Evolutionary conservation across 2,329 filamentous ascomycete genomes (phyloP).

Genomic region (Pestalotiopsis sp.): DNA sequence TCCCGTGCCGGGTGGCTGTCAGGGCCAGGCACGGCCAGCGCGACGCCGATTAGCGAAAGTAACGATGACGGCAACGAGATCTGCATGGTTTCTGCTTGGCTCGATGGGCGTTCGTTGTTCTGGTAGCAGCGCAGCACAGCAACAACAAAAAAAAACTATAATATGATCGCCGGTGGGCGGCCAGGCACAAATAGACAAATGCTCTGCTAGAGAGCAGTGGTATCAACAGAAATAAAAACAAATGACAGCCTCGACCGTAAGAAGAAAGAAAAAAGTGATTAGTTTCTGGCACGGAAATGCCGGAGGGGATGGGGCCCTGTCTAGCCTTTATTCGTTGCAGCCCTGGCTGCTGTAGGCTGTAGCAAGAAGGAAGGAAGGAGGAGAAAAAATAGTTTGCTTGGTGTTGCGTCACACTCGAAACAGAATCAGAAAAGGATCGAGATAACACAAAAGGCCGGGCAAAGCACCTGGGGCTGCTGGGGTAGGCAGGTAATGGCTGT

Average conservation of each 20-base stretch:
- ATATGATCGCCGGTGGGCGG: background rate
- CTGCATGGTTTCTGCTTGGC: constrained; percentile 17
- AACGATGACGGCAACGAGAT: constrained; percentile 22
- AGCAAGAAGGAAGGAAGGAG: background rate
- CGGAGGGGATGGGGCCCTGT: background rate
- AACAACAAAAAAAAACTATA: background rate
- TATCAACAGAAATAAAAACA: too few relatives aligned
- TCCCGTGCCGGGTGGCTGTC: constrained; percentile 8
- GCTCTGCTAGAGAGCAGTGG: too few relatives aligned
- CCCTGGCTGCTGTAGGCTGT: background rate
- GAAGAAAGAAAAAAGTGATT: background rate
- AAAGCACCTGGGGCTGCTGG: background rate
- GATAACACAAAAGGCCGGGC: background rate
- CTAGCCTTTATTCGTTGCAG: background rate
- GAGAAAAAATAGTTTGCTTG: background rate
- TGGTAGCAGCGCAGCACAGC: background rate
- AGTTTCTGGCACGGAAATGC: too few relatives aligned
- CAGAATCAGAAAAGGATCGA: background rate
- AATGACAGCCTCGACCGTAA: too few relatives aligned
- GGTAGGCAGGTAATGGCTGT: background rate
- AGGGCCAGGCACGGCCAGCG: constrained; percentile 24
- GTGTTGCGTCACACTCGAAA: constrained; percentile 3
- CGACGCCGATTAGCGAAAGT: constrained; percentile 21
- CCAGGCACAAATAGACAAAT: background rate
- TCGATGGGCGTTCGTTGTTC: background rate